A percentile compares a stretch with the other conserved stretches of the same genome.
Evolutionary conservation across 176 grass and related monocot species (phyloP).

Genomic region (Olyra latifolia): DNA sequence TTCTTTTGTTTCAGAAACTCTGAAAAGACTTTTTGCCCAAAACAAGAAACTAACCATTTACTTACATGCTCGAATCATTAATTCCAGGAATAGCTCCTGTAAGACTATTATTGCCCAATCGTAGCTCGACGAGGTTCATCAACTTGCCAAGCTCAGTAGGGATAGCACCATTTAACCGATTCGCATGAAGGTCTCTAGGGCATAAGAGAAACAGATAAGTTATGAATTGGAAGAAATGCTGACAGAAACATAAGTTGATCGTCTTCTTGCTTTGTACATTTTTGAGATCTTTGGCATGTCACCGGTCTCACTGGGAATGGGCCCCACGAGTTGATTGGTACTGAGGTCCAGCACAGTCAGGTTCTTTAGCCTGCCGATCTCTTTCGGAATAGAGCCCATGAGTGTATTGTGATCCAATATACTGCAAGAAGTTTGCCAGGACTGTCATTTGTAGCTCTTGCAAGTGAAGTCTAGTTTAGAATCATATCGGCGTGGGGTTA

Average conservation of each 20-base stretch:
- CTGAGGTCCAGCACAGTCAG: slow-evolving; percentile 62
- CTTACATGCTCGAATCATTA: slow-evolving; percentile 64
- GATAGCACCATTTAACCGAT: slow-evolving; percentile 69
- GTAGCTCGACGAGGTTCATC: slow-evolving; percentile 51
- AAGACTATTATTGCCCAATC: slow-evolving; percentile 70
- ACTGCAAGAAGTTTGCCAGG: slow-evolving; percentile 39
- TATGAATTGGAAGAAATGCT: slow-evolving; percentile 23
- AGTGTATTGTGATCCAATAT: slow-evolving; percentile 59
- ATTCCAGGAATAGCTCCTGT: slow-evolving; percentile 78
- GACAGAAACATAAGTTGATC: slow-evolving; percentile 3
- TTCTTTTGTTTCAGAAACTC: background rate
- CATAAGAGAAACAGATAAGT: slow-evolving; percentile 42
- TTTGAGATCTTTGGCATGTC: slow-evolving; percentile 61
- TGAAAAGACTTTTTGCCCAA: background rate
- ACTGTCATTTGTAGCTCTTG: background rate
- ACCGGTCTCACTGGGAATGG: slow-evolving; percentile 62
- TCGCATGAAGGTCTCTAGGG: slow-evolving; percentile 76
- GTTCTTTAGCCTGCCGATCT: slow-evolving; percentile 53
- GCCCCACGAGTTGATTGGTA: slow-evolving; percentile 54
- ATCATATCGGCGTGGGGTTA: background rate
- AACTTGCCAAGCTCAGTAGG: slow-evolving; percentile 69
- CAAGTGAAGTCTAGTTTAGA: background rate
- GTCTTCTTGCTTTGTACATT: slow-evolving; percentile 57
- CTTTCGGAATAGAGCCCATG: slow-evolving; percentile 57
- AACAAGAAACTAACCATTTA: background rate